Conservation (phyloP, 495 filamentous ascomycete genomes). For the Chaetomium cochliodes region DNA sequence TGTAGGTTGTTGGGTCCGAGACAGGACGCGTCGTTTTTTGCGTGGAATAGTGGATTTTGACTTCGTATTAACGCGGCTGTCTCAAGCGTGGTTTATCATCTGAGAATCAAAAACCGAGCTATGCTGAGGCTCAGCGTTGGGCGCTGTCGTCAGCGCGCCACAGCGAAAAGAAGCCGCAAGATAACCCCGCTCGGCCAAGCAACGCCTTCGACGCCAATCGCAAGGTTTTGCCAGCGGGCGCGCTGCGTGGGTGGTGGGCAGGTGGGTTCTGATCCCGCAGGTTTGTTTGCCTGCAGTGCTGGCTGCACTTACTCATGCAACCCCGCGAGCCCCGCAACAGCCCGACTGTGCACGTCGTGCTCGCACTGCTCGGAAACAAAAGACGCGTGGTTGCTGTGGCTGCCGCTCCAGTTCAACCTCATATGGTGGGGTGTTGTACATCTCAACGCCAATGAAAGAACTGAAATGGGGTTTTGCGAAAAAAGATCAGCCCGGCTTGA, state of each 20-base stretch:
- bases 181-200: too few relatives aligned
- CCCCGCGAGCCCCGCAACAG: background rate
- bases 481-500: conserved; percentile 5
- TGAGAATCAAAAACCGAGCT: background rate
- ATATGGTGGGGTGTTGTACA: background rate
- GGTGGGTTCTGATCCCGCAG: too few relatives aligned
- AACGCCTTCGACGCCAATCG: background rate
- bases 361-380: background rate
- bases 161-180: background rate
- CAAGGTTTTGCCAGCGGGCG: background rate
- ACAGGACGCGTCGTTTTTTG: background rate
- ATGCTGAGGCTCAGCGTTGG: conserved; percentile 9
- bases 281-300: too few relatives aligned
- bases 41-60: background rate
- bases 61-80: background rate
- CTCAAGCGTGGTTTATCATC: background rate
- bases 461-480: background rate
- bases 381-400: conserved; percentile 5
- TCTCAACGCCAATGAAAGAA: background rate
- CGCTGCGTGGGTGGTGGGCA: background rate
- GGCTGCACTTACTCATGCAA: conserved; percentile 1
- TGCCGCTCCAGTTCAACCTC: background rate
- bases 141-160: conserved; percentile 11
- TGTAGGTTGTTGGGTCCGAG: background rate
- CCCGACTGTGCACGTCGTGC: background rate